These are phyloP conservation scores for Malassezia dermatis DNA, from an alignment of 1,284 basidiomycete genomes.

Conservation along the genomic window DNA sequence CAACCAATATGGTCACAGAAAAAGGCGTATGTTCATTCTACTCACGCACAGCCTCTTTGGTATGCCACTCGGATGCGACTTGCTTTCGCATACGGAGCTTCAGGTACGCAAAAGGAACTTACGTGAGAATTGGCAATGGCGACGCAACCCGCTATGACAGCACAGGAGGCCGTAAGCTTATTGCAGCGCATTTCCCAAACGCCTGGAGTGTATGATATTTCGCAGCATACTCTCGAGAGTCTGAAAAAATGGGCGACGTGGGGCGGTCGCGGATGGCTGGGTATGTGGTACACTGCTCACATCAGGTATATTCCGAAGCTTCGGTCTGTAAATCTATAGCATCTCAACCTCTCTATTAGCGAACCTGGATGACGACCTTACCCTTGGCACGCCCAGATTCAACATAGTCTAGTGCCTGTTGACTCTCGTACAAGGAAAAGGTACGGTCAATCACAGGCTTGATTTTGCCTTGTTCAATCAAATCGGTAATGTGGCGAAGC, in stretches of 20 bases:
- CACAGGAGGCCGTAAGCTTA: neutral
- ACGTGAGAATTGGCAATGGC: slow-evolving; percentile 5
- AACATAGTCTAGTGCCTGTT: neutral
- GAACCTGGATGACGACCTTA: neutral
- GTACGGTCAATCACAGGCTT: neutral
- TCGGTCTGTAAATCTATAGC: neutral
- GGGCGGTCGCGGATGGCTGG: slow-evolving; percentile 18
- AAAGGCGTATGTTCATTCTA: neutral
- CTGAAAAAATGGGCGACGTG: slow-evolving; percentile 9
- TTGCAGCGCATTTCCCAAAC: slow-evolving; percentile 3
- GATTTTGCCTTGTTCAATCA: neutral
- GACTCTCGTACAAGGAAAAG: neutral
- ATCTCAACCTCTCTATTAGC: neutral
- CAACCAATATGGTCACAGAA: slow-evolving; percentile 1
- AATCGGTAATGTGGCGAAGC: neutral
- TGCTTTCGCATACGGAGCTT: slow-evolving; percentile 7
- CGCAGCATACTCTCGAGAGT: neutral
- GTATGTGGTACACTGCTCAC: slow-evolving; percentile 1
- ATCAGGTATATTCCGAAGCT: slow-evolving; percentile 13
- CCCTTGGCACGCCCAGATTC: neutral
- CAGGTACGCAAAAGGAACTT: slow-evolving; percentile 4
- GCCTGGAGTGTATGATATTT: neutral
- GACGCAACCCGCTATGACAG: neutral
- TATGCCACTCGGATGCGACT: slow-evolving; percentile 6
- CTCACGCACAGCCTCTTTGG: slow-evolving; percentile 1